phyloP scores from a whole-genome alignment of 2,329 filamentous ascomycete species.

The Elsinoe perseae region DNA sequence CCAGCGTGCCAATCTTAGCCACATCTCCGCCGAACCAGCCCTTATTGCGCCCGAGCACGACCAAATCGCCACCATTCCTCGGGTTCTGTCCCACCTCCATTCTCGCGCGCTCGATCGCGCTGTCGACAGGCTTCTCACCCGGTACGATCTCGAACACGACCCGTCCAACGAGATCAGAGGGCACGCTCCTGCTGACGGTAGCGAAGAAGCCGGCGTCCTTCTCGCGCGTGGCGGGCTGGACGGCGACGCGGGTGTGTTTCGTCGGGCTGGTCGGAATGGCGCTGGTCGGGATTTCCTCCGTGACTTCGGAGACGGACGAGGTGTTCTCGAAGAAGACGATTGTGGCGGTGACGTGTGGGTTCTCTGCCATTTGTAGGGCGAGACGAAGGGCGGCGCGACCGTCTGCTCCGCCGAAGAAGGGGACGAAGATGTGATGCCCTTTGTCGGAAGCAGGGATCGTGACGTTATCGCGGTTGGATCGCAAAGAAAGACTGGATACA shows the following conservation, averaged over 20 bases:
- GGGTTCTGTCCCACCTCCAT: constrained; percentile 53
- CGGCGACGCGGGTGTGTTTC: constrained; percentile 2
- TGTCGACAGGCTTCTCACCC: constrained; percentile 35
- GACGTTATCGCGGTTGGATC: constrained; percentile 50
- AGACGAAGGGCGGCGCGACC: constrained; percentile 72
- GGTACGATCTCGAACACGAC: constrained; percentile 52
- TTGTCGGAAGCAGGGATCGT: constrained; percentile 54
- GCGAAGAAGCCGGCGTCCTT: constrained; percentile 50
- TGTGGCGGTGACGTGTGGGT: constrained; percentile 68
- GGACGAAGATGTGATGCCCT: constrained; percentile 76
- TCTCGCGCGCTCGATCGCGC: constrained; percentile 48
- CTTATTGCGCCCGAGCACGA: constrained; percentile 54
- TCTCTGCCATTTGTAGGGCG: constrained; percentile 75
- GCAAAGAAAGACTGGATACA: constrained; percentile 52
- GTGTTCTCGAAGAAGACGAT: constrained; percentile 53
- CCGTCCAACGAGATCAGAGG: constrained; percentile 43
- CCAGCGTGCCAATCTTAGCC: constrained; percentile 44
- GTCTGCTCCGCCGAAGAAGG: constrained; percentile 78
- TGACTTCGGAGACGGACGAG: constrained; percentile 17
- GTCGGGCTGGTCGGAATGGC: background rate
- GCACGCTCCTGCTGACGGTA: constrained; percentile 49
- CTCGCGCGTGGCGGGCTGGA: constrained; percentile 25
- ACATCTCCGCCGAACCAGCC: constrained; percentile 33
- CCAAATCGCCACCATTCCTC: constrained; percentile 61
- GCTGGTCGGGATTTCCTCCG: background rate